Conservation (phyloP, 2,329 filamentous ascomycete species). For the Beauveria brongniartii region DNA sequence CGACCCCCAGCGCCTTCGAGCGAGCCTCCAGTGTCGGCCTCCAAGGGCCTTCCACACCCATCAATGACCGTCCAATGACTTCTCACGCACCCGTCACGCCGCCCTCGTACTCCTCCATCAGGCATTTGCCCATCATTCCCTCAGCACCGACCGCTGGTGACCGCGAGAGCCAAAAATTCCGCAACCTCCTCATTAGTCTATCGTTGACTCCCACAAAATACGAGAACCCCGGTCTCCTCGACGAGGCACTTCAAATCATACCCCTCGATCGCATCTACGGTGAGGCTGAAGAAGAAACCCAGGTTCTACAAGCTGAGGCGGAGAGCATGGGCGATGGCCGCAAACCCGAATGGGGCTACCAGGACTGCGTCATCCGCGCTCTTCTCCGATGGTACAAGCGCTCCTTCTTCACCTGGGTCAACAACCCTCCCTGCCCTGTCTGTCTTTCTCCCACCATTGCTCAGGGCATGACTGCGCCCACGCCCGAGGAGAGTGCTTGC, state of each 20-base stretch:
- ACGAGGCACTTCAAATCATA: conserved; percentile 81
- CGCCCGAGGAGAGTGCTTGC: conserved; percentile 80
- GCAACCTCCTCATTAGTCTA: conserved; percentile 74
- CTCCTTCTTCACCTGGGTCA: conserved; percentile 93
- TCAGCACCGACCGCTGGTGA: conserved; percentile 62
- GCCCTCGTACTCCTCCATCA: conserved; percentile 40
- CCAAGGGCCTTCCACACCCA: conserved; percentile 27
- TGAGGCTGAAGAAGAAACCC: conserved; percentile 88
- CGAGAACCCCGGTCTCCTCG: conserved; percentile 89
- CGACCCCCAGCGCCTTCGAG: conserved; percentile 47
- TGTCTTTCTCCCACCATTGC: conserved; percentile 79
- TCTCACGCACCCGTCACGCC: conserved; percentile 36
- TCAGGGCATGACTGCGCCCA: conserved; percentile 74
- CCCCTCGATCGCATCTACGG: conserved; percentile 86
- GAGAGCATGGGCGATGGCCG: conserved; percentile 75
- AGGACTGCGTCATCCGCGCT: conserved; percentile 89
- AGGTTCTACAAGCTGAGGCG: conserved; percentile 80
- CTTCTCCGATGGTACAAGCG: conserved; percentile 89
- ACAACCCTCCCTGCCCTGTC: conserved; percentile 79
- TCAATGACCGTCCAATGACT: conserved; percentile 37
- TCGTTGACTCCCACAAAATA: conserved; percentile 88
- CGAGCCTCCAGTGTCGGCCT: conserved; percentile 42
- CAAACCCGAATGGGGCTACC: conserved; percentile 89
- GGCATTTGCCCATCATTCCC: conserved; percentile 52
- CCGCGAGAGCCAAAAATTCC: conserved; percentile 62